Conservation (phyloP, 1,139 yeast species). For the Waltiozyma sp. region DNA sequence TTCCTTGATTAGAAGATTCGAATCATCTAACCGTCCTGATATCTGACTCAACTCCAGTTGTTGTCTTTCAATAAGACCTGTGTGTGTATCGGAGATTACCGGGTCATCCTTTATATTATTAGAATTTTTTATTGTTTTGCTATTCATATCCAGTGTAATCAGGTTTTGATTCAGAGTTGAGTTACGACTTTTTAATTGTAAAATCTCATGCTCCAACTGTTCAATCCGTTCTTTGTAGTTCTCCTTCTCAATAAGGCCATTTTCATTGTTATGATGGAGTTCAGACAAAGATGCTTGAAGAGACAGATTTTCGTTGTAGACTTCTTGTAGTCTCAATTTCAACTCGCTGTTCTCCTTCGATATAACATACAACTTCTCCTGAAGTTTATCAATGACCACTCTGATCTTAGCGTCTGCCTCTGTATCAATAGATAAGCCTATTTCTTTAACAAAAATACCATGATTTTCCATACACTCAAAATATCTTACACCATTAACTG, state of each 20-base stretch:
- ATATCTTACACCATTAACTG: constrained; percentile 51
- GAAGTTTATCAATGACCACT: constrained; percentile 34
- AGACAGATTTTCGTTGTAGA: constrained; percentile 21
- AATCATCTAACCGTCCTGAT: constrained; percentile 24
- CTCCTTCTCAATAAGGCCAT: constrained; percentile 42
- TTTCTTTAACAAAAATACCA: constrained; percentile 38
- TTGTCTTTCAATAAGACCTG: constrained; percentile 12
- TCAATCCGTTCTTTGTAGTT: constrained; percentile 34
- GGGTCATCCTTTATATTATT: not conserved
- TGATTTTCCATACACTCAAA: constrained; percentile 38
- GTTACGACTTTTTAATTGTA: constrained; percentile 22
- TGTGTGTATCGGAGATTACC: constrained; percentile 19
- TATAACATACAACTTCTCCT: constrained; percentile 27
- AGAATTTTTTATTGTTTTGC: constrained; percentile 22
- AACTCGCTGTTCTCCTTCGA: constrained; percentile 24
- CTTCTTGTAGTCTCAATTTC: constrained; percentile 13
- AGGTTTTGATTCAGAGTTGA: constrained; percentile 10
- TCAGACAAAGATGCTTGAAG: constrained; percentile 22
- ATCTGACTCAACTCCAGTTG: constrained; percentile 4
- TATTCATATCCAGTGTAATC: constrained; percentile 24
- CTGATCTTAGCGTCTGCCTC: constrained; percentile 19
- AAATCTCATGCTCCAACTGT: constrained; percentile 30
- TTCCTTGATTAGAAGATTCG: constrained; percentile 33
- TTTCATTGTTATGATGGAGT: constrained; percentile 37
- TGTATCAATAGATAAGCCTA: not conserved